Evolutionary conservation across 202 grass and related monocot genomes (phyloP), one percentile per base, ranked within the genome.

Genomic region (Panicum hallii): DNA sequence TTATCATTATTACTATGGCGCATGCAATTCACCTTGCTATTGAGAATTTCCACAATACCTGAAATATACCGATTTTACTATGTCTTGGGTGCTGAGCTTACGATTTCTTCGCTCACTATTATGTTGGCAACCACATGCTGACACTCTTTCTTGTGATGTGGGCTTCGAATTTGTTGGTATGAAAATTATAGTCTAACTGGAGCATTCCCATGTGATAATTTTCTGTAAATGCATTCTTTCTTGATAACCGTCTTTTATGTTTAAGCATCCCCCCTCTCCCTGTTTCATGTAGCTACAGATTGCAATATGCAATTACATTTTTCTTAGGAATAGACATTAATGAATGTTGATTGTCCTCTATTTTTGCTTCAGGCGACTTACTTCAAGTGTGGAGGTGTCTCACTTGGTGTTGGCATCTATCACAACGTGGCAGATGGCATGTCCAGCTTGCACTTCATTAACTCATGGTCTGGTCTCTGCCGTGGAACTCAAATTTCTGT

Each of bases 401-500:
- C 90, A 49, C 79, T 97, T 68, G 94, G 92, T 50, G 91, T 97
- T 22, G 92, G 92, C 26, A 90, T 94, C 89, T 87, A 97, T 75
- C 95, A 97, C 79, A 87, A 97, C 50, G 82, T 78, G 0, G 90
- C 84, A 0, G 95, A 97, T 22, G 90, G 95, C 62, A 90, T 91
- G 82, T 94, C 92, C 28, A 87, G 88, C 11, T 84, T 97, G 48
- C 92, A 91, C 70, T 94, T 97, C 79, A 94, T 97, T 30, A 94
- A 94, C 88, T 92, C 94, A 2, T 97, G 90, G 94, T 92, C 94
- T 9, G 94, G 94, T 41, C 36, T 94, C 49, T 78, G 88, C 49
- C 87, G 87, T 44, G 90, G 95, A 68, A 28, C 41, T 81, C 50
- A 78, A 41, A 84, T 97, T 70, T 22, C 88, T 0, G 46, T 87